Percentiles rank a stretch among this genome's conserved stretches.
Conservation (phyloP, 1,284 basidiomycete genomes). For the Leccinum subrobustum region DNA sequence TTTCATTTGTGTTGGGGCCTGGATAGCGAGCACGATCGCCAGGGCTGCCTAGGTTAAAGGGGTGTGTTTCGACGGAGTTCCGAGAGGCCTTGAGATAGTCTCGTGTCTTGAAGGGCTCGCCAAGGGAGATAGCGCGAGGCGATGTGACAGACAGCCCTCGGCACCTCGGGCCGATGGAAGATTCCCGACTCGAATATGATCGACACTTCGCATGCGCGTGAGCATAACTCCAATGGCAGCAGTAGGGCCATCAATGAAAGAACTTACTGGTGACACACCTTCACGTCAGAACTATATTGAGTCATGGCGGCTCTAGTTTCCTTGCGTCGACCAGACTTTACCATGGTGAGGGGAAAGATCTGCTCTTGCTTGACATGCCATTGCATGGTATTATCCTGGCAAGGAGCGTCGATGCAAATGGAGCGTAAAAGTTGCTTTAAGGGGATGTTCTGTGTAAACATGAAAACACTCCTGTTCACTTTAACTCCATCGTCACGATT, state of each 20-base stretch:
- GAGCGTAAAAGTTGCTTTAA: background rate
- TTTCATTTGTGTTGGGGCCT: background rate
- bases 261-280: background rate
- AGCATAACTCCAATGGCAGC: background rate
- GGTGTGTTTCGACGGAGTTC: background rate
- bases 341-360: background rate
- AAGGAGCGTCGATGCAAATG: background rate
- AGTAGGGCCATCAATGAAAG: background rate
- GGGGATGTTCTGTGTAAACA: background rate
- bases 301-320: background rate
- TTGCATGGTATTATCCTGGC: background rate
- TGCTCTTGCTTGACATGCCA: background rate
- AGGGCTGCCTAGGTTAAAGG: background rate
- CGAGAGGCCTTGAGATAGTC: background rate
- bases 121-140: background rate
- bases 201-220: background rate
- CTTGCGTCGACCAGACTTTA: background rate
- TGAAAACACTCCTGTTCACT: background rate
- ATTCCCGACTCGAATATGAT: background rate
- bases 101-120: background rate
- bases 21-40: background rate
- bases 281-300: background rate
- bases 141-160: background rate
- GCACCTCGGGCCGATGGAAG: background rate
- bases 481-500: background rate